Conservation (phyloP, 257 asterid species). For the Schizonepeta tenuifolia region DNA sequence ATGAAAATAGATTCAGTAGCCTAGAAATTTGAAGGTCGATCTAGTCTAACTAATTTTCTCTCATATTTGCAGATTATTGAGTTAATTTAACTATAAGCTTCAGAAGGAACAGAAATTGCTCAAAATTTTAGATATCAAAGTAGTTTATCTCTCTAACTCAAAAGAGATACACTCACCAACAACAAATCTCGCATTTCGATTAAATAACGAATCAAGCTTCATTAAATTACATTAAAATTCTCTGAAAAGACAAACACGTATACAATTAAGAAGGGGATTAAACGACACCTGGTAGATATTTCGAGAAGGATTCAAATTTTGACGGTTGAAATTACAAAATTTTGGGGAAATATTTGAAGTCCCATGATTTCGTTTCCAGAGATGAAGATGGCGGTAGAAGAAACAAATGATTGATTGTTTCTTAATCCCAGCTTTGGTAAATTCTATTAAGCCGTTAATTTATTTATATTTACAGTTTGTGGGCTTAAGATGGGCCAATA, state of each 20-base stretch:
- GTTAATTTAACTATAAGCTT: neutral
- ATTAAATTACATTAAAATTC: neutral
- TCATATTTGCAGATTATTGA: neutral
- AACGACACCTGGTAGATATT: constrained; percentile 41
- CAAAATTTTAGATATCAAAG: neutral
- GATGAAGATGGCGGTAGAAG: neutral
- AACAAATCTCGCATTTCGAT: neutral
- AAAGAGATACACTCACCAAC: neutral
- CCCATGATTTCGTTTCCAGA: constrained; percentile 36
- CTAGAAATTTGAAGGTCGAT: too few relatives aligned
- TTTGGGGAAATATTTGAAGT: constrained; percentile 45
- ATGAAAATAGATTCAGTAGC: neutral
- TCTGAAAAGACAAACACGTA: neutral
- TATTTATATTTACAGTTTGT: too few relatives aligned
- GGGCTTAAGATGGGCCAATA: too few relatives aligned
- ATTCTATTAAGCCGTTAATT: too few relatives aligned
- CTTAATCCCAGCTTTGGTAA: neutral
- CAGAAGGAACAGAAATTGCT: neutral
- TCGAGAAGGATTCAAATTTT: constrained; percentile 31
- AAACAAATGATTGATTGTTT: neutral
- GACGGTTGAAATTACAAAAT: constrained; percentile 36
- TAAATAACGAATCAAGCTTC: constrained; percentile 3
- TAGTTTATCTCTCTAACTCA: too few relatives aligned
- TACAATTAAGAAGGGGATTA: neutral
- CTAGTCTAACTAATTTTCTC: too few relatives aligned